Evolutionary conservation across 2,329 filamentous ascomycete species (phyloP).

Genomic region (Pestalotiopsis sp.): DNA sequence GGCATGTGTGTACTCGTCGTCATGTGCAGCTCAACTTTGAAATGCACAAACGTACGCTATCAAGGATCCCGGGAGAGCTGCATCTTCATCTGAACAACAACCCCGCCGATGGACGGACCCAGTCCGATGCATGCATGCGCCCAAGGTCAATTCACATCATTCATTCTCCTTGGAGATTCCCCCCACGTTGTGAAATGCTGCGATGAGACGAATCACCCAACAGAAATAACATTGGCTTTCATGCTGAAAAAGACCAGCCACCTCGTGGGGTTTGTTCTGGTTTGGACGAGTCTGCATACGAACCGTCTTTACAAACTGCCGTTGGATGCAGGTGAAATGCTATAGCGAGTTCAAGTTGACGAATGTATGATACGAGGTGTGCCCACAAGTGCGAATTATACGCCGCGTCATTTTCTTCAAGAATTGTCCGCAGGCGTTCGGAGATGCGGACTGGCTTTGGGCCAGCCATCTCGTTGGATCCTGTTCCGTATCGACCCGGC

Average conservation of each 20-base stretch:
- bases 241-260: background rate
- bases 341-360: background rate
- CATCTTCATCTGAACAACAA: background rate
- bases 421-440: background rate
- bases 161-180: constrained; percentile 32
- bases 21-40: background rate
- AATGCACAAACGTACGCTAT: background rate
- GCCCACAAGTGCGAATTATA: background rate
- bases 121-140: constrained; percentile 8
- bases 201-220: constrained; percentile 24
- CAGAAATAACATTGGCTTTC: background rate
- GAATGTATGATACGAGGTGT: background rate
- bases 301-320: background rate
- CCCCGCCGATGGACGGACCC: constrained; percentile 16
- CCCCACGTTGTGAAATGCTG: constrained; percentile 42
- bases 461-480: background rate
- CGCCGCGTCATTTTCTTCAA: background rate
- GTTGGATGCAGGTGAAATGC: background rate
- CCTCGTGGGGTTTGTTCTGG: constrained; percentile 7
- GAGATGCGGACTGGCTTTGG: too few species aligned
- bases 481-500: background rate
- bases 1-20: background rate
- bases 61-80: background rate
- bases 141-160: constrained; percentile 17
- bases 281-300: background rate